A percentile compares a stretch with the other conserved stretches of the same genome.
Conservation (phyloP, 1,284 basidiomycete species). For the Boletus putidus region DNA sequence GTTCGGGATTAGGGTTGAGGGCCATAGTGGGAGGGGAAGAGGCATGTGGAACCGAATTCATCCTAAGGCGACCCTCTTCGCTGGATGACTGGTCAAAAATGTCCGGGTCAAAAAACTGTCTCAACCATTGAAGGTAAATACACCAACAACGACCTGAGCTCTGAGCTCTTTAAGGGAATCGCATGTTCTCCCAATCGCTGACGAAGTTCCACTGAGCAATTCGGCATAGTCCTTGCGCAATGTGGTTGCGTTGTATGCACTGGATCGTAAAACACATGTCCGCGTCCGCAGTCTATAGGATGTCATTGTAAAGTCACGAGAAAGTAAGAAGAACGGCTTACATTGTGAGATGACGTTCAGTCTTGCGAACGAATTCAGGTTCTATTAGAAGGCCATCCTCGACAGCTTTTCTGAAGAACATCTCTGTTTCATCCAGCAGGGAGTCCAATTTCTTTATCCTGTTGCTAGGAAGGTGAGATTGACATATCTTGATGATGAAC, state of each 20-base stretch:
- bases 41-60: neutral
- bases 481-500: neutral
- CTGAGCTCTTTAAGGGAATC: constrained; percentile 1
- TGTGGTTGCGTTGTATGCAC: constrained; percentile 1
- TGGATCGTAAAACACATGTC: neutral
- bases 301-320: neutral
- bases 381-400: constrained; percentile 15
- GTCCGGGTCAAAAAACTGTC: neutral
- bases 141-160: constrained; percentile 16
- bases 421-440: constrained; percentile 10
- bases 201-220: constrained; percentile 11
- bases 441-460: constrained; percentile 14
- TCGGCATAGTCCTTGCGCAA: constrained; percentile 3
- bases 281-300: neutral
- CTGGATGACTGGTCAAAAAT: neutral
- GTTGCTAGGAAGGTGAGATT: constrained; percentile 10
- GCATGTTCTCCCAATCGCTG: constrained; percentile 1
- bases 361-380: neutral
- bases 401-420: neutral
- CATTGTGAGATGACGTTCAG: neutral
- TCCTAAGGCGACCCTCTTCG: neutral
- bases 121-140: accelerated
- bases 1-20: neutral
- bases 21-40: neutral
- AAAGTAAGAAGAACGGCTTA: neutral